Base-by-base conservation (phyloP, 2,329 filamentous ascomycete species). In the Aspergillus hortae region DNA sequence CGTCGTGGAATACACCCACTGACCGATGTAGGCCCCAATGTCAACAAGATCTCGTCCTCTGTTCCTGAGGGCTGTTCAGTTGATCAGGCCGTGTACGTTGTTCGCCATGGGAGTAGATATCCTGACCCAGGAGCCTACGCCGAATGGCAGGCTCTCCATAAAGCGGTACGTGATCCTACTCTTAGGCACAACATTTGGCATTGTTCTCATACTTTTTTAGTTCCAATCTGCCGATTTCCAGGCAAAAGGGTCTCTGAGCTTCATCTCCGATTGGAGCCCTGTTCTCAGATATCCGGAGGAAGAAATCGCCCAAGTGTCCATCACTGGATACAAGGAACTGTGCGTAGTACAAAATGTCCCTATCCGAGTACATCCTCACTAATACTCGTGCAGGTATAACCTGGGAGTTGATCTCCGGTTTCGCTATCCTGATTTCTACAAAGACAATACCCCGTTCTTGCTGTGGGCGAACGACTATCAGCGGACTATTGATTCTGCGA, bases 401-500 rank as follows among this genome's bases (percentile, higher is more conserved):
- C 51, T 60, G 4, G 58, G 58, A 4, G 54, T 49, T 12, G 49
- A 56, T 19, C 43, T 60, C 12, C 56, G 58, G 12, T 57, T 58
- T 33, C 51, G 56, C 10, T 58, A 60, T 35, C 73, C 77, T 0
- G 66, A 78, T 35, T 74, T 87, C 15, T 78, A 79, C 55, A 61
- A 70, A 23, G 71, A 77, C 52, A 74, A 75, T 49, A 71, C 68
- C 0, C 70, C 73, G 1, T 86, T 87, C 59, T 72, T 79, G 7
- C 78, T 85, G 6, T 88, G 83, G 82, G 78, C 83, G 15, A 88
- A 88, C 63, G 80, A 84, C 59, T 87, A 87, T 65, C 79, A 81
- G 5, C 78, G 82, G 5, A 63, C 64, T 2, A 61, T 67, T 25
- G 56, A 58, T 42, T 56, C 54, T 19, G 56, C 57, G 53, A 64